A percentile compares a stretch with the other conserved stretches of the same genome.
Conservation (phyloP, 2,329 filamentous ascomycete genomes). For the Aspergillus carbonarius region DNA sequence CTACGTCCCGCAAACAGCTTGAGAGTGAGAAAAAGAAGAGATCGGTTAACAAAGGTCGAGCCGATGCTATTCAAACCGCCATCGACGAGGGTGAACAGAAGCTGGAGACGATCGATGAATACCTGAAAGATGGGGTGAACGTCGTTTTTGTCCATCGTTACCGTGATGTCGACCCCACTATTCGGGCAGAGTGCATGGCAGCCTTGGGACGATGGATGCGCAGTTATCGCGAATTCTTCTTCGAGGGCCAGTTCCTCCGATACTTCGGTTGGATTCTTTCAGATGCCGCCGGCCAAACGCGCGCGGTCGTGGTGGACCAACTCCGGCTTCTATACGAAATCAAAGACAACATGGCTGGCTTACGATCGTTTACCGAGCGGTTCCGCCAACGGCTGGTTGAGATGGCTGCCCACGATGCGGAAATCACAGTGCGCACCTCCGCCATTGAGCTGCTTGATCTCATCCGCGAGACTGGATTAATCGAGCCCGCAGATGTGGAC, state of each 20-base stretch:
- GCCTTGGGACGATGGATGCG: constrained; percentile 88
- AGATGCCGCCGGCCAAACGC: constrained; percentile 70
- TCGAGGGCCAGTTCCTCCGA: constrained; percentile 84
- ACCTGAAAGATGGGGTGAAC: constrained; percentile 84
- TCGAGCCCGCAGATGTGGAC: constrained; percentile 91
- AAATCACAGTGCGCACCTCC: constrained; percentile 74
- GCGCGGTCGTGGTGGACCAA: constrained; percentile 84
- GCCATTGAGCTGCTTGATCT: constrained; percentile 80
- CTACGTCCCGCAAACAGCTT: constrained; percentile 73
- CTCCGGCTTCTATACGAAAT: constrained; percentile 76
- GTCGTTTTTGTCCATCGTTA: constrained; percentile 94
- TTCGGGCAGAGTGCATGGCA: constrained; percentile 83
- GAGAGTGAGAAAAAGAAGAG: constrained; percentile 73
- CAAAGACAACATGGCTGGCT: constrained; percentile 69
- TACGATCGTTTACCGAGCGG: constrained; percentile 90
- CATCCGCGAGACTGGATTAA: constrained; percentile 76
- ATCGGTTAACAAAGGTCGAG: constrained; percentile 73
- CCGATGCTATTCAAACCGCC: constrained; percentile 70
- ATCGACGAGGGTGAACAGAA: constrained; percentile 69
- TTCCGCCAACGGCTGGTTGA: constrained; percentile 86
- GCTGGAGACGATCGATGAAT: constrained; percentile 66
- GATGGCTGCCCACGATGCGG: constrained; percentile 84
- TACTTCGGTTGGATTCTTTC: constrained; percentile 96
- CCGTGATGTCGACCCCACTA: constrained; percentile 85
- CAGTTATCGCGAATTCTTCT: constrained; percentile 79